phyloP scores from a whole-genome alignment of 2,329 filamentous ascomycete species.

The Botrytis fabae region DNA sequence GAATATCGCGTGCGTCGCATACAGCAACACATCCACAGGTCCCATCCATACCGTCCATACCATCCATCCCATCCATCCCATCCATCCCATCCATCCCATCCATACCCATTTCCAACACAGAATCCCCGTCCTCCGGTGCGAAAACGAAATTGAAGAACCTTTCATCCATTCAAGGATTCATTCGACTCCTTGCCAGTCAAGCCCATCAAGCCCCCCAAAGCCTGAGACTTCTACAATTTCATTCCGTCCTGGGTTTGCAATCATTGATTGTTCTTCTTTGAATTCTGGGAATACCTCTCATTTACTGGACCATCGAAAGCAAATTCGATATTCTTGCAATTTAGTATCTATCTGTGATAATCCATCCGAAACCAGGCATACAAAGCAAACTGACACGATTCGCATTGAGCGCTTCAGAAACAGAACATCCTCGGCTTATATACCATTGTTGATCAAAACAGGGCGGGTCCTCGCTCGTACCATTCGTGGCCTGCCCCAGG shows the following conservation, averaged over 20 bases:
- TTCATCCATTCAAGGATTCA: constrained; percentile 1
- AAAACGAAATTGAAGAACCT: constrained; percentile 16
- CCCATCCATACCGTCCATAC: constrained; percentile 7
- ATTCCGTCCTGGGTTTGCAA: background rate
- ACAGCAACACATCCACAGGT: background rate
- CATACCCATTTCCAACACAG: background rate
- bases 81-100: background rate
- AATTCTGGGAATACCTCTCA: background rate
- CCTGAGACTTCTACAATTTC: background rate
- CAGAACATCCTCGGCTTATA: constrained; percentile 15
- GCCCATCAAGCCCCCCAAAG: background rate
- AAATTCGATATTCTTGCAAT: background rate
- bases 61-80: background rate
- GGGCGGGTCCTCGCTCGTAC: constrained; percentile 22
- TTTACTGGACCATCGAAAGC: background rate
- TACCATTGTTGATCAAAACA: constrained; percentile 19
- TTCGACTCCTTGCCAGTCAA: background rate
- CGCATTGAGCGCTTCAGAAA: constrained; percentile 14
- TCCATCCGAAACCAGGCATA: background rate
- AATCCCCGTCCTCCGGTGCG: constrained; percentile 11
- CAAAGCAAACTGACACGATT: background rate
- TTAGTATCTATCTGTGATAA: background rate
- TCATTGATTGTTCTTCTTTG: constrained; percentile 11
- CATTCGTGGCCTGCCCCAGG: constrained; percentile 20
- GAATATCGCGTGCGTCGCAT: constrained; percentile 3